Base-by-base conservation (phyloP, 164 flowering plant genomes). In the Pachysandra terminalis region DNA sequence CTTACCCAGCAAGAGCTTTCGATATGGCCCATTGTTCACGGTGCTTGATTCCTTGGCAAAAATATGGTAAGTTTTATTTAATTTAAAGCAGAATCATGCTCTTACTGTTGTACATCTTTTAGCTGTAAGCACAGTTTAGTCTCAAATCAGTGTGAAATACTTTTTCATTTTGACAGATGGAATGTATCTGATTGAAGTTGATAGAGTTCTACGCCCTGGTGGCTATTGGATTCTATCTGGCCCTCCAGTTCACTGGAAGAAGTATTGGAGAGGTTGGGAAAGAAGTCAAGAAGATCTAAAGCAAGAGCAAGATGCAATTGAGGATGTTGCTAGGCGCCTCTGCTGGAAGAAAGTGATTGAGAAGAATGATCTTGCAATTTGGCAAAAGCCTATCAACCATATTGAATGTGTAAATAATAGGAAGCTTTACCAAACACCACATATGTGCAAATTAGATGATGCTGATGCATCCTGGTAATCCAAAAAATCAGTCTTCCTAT, bases 181-280 rank as follows among this genome's bases (percentile, higher is more conserved):
- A 16, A 14, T 90, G 67, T 92, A 88, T 72, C 78, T 96, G 55
- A 84, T 79, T 61, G 99, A 96, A 82, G 95, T 96, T 60, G 98
- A 96, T 76, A 80, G 99, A 77, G 83, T 96, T 67, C 73, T 93
- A 17, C 81, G 98, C 70, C 99, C 99, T 25, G 99, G 99, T 63
- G 99, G 96, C n/a, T 95, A 95, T 56, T 95, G 97, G 99, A 81
- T 92, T 81, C 91, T 95, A 21, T 95, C 97, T 37, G 99, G 97
- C 19, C 99, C 99, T 21, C 99, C 99, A 0, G 86, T 96, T 59
- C 75, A 56, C 59, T 96, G 97, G 98, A 90, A 88, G 83, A 90
- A 80, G 65, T 77, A 92, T 78, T 90, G 92, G 91, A 83, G 78
- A 83, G 99, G 99, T 22, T 96, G 99, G 99, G 98, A 96, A 72